Conservation (phyloP, 2,329 filamentous ascomycete species). For the Colletotrichum tropicicola region DNA sequence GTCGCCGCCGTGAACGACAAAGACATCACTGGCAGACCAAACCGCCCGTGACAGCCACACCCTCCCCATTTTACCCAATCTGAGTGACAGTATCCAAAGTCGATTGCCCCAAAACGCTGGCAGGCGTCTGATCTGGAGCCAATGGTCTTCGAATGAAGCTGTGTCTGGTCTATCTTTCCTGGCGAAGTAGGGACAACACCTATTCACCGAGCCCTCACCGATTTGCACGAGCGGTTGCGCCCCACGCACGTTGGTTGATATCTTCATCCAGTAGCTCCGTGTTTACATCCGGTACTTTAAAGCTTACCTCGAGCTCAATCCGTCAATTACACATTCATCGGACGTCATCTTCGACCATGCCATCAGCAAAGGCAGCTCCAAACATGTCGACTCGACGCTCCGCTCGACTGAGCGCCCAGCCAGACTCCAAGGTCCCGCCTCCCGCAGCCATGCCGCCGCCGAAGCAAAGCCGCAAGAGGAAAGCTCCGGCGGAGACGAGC, state of each 20-base stretch:
- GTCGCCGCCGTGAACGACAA: not conserved
- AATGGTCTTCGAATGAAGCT: conserved; percentile 6
- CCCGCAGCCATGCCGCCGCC: conserved; percentile 33
- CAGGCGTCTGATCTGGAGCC: not conserved
- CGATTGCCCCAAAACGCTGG: not conserved
- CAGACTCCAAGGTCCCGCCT: conserved; percentile 28
- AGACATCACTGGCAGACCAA: not conserved
- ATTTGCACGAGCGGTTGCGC: not conserved
- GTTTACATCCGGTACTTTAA: not conserved
- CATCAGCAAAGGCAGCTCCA: not conserved
- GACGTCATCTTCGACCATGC: not conserved
- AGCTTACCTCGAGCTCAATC: not conserved
- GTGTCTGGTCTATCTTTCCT: not conserved
- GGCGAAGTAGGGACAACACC: too few relatives aligned
- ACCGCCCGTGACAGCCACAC: not conserved
- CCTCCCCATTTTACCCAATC: not conserved
- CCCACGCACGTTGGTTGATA: not conserved
- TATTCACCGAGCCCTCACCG: not conserved
- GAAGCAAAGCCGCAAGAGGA: conserved; percentile 45
- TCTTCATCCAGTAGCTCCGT: not conserved
- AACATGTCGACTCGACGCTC: conserved; percentile 44
- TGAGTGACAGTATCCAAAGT: not conserved
- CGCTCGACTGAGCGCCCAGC: conserved; percentile 49
- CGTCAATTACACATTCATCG: not conserved
- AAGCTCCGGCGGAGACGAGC: conserved; percentile 30